Percentiles rank a stretch among this genome's conserved stretches.
Conservation (phyloP, 228 moss, liverwort and hornwort genomes). For the Sphagnum magellanicum region DNA sequence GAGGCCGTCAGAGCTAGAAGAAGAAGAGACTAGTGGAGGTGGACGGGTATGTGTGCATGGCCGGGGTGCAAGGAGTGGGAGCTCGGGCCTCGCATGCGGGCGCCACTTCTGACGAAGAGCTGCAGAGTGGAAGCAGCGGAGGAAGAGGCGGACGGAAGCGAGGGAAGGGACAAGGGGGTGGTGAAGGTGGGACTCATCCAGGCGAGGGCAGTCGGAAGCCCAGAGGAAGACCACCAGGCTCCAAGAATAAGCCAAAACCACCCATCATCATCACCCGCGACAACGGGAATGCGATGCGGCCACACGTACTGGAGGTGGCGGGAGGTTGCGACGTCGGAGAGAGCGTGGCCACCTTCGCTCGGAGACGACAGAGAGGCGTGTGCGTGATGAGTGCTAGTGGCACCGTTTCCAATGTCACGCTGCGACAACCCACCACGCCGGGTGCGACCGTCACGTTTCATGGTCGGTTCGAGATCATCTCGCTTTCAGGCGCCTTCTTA, state of each 20-base stretch:
- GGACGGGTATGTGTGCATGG: constrained; percentile 61
- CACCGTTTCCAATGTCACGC: constrained; percentile 51
- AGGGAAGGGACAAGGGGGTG: constrained; percentile 20
- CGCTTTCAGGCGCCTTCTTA: constrained; percentile 53
- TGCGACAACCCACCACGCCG: constrained; percentile 47
- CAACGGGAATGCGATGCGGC: constrained; percentile 50
- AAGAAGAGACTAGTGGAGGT: constrained; percentile 1
- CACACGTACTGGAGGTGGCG: constrained; percentile 51
- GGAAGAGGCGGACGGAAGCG: constrained; percentile 44
- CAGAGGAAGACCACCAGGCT: constrained; percentile 60
- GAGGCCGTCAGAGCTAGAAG: constrained; percentile 17
- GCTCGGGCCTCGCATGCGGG: constrained; percentile 17
- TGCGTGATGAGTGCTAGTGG: constrained; percentile 57
- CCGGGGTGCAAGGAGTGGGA: constrained; percentile 43
- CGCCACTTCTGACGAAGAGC: constrained; percentile 30
- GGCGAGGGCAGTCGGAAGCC: constrained; percentile 47
- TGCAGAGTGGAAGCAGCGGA: constrained; percentile 43
- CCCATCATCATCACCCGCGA: constrained; percentile 55
- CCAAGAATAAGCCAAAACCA: constrained; percentile 61
- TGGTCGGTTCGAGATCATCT: constrained; percentile 59
- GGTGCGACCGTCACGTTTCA: constrained; percentile 61
- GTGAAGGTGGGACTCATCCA: constrained; percentile 16
- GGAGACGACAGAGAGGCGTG: constrained; percentile 47
- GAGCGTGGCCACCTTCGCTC: constrained; percentile 43
- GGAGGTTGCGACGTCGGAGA: constrained; percentile 57